Base-by-base conservation (phyloP, 257 asterid species). In the Capsicum rhomboideum region DNA sequence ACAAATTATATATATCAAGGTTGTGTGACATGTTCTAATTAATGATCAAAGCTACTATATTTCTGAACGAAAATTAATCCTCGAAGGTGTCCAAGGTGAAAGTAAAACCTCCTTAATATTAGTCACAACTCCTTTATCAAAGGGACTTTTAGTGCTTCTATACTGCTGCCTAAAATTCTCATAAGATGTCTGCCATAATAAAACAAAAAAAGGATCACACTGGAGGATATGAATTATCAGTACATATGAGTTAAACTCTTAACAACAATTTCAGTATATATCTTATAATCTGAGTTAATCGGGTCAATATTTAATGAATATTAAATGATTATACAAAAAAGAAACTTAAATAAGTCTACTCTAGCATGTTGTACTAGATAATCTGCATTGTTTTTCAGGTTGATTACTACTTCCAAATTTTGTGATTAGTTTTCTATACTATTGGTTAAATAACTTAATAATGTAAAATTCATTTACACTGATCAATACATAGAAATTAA, bases 11-110 rank as follows among this genome's bases (percentile, higher is more conserved):
- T 1, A 14, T 13, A 13, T 46, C 9, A 13, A 23, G 21, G 42
- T 74, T 74, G 37, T 74, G 0, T 46, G 23, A 46, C 79, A 80
- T 59, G 50, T 42, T 21, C 59, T 67, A 79, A 64, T n/a, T n/a
- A n/a, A 26, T 17, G 14, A 52, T 37, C 23, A 10, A 54, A 34
- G 34, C 63, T 71, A 42, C 42, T 26, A 82, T 83, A 74, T 23
- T 23, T 85, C 86, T 79, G 82, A 85, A 82, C 80, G 85, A 61
- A 90, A 88, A 82, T 90, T 85, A 55, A 88, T 82, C 77, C 79
- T 80, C 2, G 87, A 54, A 42, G 84, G 84, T 52, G 83, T 69
- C 28, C 56, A 44, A 12, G 86, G 71, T 40, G 79, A 44, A 52
- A 69, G 54, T 37, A 87, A 63, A 44, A 74, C 84, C 83, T 90